Evolutionary conservation across 768 basidiomycete genomes (phyloP), one percentile per base, ranked within the genome.

Genomic region (Calocybe gangraenosa): DNA sequence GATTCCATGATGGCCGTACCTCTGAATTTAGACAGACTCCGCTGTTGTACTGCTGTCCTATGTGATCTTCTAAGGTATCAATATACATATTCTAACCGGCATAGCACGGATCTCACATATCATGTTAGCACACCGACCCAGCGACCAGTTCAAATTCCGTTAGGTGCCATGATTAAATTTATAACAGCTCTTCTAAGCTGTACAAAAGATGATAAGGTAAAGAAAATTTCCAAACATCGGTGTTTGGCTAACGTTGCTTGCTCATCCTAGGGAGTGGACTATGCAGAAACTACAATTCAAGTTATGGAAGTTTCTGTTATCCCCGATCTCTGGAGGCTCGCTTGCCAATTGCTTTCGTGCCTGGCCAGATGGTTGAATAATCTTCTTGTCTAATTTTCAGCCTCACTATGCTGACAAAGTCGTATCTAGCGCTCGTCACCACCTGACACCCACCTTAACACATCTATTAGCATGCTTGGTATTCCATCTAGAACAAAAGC

Each of bases 111-210:
- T 11, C 6, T 28, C 11, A 38, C 18, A n/a, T n/a, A n/a, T n/a
- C 41, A 40, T n/a, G 56, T 36, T 48, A 89, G 85, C 37, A 66
- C 80, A 10, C 61, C 71, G 2, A 69, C 71, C 1, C 68, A 74
- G 35, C 78, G 89, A 7, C 79, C 85, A 14, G 79, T 92, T 0
- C 71, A 74, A 50, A 57, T 92, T 7, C 87, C 90, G 0, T 54
- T 87, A n/a, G 89, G 87, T 3, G 58, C 68, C 31, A 54, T 90
- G 14, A 68, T 75, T 10, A 70, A 73, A 35, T 73, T 90, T 23
- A 68, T 71, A 19, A 57, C 66, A 19, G 69, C 74, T 7, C 65
- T 91, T 14, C 54, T 81, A 56, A 60, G 64, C 58, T 60, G 78
- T 64, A 69, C 71, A 8, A 54, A 42, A 14, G 75, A 82, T 8